phyloP scores from a whole-genome alignment of 2,329 filamentous ascomycete species.

The Epichloe baconii region DNA sequence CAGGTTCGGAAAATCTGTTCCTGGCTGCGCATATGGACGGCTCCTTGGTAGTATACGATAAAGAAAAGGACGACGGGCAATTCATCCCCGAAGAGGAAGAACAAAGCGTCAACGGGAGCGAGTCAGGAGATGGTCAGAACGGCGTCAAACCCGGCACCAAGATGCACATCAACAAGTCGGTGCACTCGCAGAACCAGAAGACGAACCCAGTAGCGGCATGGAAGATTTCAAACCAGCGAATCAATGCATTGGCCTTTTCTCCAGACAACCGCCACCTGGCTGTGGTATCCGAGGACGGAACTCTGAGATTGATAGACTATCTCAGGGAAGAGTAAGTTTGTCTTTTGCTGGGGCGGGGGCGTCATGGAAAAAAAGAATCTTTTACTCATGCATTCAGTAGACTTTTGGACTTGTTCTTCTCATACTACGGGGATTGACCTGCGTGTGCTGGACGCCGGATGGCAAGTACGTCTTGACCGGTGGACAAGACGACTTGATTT shows the following conservation, averaged over 20 bases:
- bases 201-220: slow-evolving; percentile 83
- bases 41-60: slow-evolving; percentile 85
- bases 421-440: slow-evolving; percentile 91
- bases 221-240: slow-evolving; percentile 82
- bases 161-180: slow-evolving; percentile 75
- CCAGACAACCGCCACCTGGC: slow-evolving; percentile 80
- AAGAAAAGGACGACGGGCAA: slow-evolving; percentile 81
- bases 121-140: slow-evolving; percentile 23
- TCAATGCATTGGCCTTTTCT: slow-evolving; percentile 86
- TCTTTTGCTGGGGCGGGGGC: not conserved
- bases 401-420: slow-evolving; percentile 73
- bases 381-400: slow-evolving; percentile 27
- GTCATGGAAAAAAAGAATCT: not conserved
- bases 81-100: slow-evolving; percentile 58
- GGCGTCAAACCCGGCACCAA: slow-evolving; percentile 24
- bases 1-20: slow-evolving; percentile 85
- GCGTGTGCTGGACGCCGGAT: slow-evolving; percentile 95
- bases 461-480: slow-evolving; percentile 92
- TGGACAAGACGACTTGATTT: slow-evolving; percentile 89
- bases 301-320: slow-evolving; percentile 81
- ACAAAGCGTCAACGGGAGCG: slow-evolving; percentile 52
- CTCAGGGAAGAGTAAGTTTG: slow-evolving; percentile 65
- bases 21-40: slow-evolving; percentile 88
- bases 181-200: slow-evolving; percentile 88
- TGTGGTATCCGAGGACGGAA: slow-evolving; percentile 83